phyloP scores from a whole-genome alignment of 2,329 filamentous ascomycete species.

The Cadophora sp. region DNA sequence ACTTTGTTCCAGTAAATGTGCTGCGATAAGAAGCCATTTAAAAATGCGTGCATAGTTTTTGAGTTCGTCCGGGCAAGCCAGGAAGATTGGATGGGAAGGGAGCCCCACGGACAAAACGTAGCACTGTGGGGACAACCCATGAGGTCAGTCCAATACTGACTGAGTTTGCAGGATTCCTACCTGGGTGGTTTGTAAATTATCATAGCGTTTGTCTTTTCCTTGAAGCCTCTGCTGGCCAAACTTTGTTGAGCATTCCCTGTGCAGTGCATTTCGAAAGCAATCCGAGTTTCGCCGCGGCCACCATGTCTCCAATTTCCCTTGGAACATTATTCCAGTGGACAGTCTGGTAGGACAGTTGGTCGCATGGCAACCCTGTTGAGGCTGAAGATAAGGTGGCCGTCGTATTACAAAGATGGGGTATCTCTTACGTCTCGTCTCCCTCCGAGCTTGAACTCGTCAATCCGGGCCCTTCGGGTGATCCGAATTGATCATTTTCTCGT shows the following conservation, averaged over 20 bases:
- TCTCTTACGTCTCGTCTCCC: slow-evolving; percentile 1
- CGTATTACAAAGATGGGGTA: not conserved
- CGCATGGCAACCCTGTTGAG: not conserved
- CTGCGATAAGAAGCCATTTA: slow-evolving; percentile 8
- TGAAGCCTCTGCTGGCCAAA: not conserved
- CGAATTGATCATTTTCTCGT: not conserved
- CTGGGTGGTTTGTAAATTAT: too few relatives aligned
- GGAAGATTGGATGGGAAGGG: too few relatives aligned
- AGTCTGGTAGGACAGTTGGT: not conserved
- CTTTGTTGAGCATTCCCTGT: not conserved
- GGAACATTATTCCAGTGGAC: not conserved
- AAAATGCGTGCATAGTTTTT: not conserved
- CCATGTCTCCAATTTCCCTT: not conserved
- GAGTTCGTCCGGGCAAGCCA: not conserved
- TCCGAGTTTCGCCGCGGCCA: not conserved
- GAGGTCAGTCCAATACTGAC: too few relatives aligned
- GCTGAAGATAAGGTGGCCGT: slow-evolving; percentile 9
- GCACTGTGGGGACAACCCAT: not conserved
- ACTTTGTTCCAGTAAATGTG: not conserved
- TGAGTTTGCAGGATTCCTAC: too few relatives aligned
- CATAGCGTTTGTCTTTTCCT: too few relatives aligned
- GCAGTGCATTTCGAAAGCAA: not conserved
- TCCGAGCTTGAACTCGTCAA: not conserved
- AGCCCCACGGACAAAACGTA: not conserved
- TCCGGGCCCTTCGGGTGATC: not conserved